A percentile compares a stretch with the other conserved stretches of the same genome.
Conservation (phyloP, 768 basidiomycete genomes). For the Dentipellis sp. region DNA sequence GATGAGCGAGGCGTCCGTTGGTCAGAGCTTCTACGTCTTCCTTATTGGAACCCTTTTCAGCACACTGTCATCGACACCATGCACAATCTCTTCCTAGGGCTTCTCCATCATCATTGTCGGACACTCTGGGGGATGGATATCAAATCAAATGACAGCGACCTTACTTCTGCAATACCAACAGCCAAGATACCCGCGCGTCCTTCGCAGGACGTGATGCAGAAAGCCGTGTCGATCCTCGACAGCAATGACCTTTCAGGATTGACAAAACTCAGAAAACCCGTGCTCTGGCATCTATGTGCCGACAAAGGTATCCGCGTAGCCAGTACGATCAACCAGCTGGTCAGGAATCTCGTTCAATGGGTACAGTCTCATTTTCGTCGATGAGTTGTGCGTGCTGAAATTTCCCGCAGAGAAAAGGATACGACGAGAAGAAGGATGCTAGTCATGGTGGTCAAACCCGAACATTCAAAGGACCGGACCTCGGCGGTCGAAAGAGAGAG, state of each 20-base stretch:
- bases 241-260: not conserved
- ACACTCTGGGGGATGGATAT: not conserved
- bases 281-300: not conserved
- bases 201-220: not conserved
- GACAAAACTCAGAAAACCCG: not conserved
- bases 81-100: slow-evolving; percentile 21
- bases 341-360: no score
- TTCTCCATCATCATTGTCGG: slow-evolving; percentile 14
- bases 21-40: slow-evolving; percentile 22
- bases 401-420: no score
- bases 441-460: no score
- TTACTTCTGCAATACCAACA: not conserved
- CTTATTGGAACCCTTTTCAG: slow-evolving; percentile 22
- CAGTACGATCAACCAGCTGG: no score
- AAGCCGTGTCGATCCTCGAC: not conserved
- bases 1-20: slow-evolving; percentile 20
- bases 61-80: slow-evolving; percentile 23
- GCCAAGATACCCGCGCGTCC: no score
- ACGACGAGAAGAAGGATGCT: no score
- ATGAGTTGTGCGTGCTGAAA: no score
- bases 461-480: no score
- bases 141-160: not conserved
- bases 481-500: no score
- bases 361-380: no score
- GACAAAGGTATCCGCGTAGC: no score